phyloP scores from a whole-genome alignment of 805 yeast species.

The Wickerhamiella parazyma region DNA sequence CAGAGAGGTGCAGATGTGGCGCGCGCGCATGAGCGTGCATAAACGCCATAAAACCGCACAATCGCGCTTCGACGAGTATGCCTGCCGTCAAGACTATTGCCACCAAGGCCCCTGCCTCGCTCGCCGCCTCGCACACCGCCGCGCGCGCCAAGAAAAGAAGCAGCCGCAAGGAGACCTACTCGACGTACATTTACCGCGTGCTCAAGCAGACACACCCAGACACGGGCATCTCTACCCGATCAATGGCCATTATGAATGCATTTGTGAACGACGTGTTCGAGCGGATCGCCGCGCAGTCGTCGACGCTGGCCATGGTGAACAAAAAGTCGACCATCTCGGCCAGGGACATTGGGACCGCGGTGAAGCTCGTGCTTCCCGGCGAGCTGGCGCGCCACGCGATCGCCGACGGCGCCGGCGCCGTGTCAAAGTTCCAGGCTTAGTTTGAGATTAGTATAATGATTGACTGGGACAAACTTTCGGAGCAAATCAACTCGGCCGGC shows the following conservation, averaged over 20 bases:
- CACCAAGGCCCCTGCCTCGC: slow-evolving; percentile 25
- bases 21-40: neutral
- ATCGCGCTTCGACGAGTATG: neutral
- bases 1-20: neutral
- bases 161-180: slow-evolving; percentile 33
- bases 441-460: neutral
- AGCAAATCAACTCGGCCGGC: neutral
- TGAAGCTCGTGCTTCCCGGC: slow-evolving; percentile 95
- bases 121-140: no score
- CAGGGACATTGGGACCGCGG: slow-evolving; percentile 98
- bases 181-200: slow-evolving; percentile 96
- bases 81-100: slow-evolving; percentile 41
- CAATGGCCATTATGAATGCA: slow-evolving; percentile 98
- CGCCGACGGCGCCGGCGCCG: slow-evolving; percentile 97
- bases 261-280: slow-evolving; percentile 96
- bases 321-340: slow-evolving; percentile 96
- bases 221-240: slow-evolving; percentile 97
- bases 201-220: slow-evolving; percentile 98
- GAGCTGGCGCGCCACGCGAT: slow-evolving; percentile 98
- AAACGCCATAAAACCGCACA: neutral
- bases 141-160: no score
- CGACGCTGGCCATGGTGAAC: slow-evolving; percentile 97
- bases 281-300: slow-evolving; percentile 96
- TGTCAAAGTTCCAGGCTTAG: slow-evolving; percentile 79
- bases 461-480: neutral